Evolutionary conservation across 2,329 filamentous ascomycete species (phyloP).

Genomic region (Penicillium sp.): DNA sequence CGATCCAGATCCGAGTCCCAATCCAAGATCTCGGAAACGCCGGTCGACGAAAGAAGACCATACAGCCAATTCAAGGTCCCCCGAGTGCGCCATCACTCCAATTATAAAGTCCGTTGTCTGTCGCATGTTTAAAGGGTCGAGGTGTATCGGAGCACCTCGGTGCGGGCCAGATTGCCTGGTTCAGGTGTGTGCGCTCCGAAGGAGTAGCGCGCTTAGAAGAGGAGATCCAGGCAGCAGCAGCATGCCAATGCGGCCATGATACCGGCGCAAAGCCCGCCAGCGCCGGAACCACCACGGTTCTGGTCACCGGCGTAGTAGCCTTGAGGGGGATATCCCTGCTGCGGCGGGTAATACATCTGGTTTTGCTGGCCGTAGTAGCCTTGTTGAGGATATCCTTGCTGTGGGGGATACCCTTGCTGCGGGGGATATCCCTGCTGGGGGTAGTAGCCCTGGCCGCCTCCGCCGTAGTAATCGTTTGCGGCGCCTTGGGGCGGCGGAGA

Average conservation of each 20-base stretch:
- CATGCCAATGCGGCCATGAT: conserved; percentile 48
- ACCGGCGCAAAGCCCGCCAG: conserved; percentile 47
- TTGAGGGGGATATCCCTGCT: conserved; percentile 28
- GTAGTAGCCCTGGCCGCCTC: conserved; percentile 27
- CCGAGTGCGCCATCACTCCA: background rate
- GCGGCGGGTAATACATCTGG: conserved; percentile 38
- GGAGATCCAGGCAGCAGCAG: conserved; percentile 51
- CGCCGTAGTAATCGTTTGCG: conserved; percentile 36
- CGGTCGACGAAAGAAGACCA: background rate
- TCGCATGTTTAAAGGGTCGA: background rate
- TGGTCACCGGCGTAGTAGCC: conserved; percentile 39
- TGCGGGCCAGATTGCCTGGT: background rate
- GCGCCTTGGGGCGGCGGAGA: conserved; percentile 30
- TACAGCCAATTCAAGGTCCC: background rate
- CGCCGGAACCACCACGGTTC: conserved; percentile 25
- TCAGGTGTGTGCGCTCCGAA: background rate
- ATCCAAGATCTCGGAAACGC: background rate
- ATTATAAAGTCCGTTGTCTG: background rate
- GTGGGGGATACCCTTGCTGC: conserved; percentile 19
- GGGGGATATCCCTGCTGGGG: conserved; percentile 18
- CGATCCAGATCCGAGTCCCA: background rate
- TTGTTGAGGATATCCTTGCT: conserved; percentile 30
- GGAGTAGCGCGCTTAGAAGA: conserved; percentile 32
- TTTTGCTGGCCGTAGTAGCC: conserved; percentile 13
- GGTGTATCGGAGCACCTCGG: background rate